Conservation (phyloP, 1,139 yeast species). For the Pichia sp. region DNA sequence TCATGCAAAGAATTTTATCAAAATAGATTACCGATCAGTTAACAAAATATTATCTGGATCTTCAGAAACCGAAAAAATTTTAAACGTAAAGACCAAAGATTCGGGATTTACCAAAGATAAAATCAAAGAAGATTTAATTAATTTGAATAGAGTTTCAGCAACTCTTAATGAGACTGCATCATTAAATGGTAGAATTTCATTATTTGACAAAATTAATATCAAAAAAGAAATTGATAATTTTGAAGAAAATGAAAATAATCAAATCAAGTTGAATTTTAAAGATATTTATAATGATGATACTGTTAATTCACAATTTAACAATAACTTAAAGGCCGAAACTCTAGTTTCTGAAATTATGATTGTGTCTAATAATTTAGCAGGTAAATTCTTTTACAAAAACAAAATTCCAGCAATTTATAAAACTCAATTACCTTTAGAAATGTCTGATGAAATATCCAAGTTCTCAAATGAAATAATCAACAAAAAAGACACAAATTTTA, state of each 20-base stretch:
- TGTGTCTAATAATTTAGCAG: constrained; percentile 60
- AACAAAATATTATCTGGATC: constrained; percentile 33
- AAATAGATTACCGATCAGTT: constrained; percentile 45
- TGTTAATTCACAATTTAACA: neutral
- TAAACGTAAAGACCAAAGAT: constrained; percentile 6
- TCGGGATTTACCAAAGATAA: constrained; percentile 6
- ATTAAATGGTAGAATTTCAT: constrained; percentile 18
- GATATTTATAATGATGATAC: constrained; percentile 15
- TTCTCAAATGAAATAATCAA: constrained; percentile 24
- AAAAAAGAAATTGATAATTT: constrained; percentile 23
- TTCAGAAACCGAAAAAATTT: constrained; percentile 4
- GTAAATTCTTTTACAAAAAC: constrained; percentile 40
- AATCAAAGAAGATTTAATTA: constrained; percentile 31
- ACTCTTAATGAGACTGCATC: constrained; percentile 30
- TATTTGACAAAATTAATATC: constrained; percentile 20
- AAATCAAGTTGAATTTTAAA: constrained; percentile 20
- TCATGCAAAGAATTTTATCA: constrained; percentile 37
- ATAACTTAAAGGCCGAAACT: constrained; percentile 35
- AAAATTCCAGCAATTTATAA: constrained; percentile 55
- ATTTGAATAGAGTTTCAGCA: constrained; percentile 32
- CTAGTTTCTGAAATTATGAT: constrained; percentile 84
- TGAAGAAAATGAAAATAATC: constrained; percentile 18
- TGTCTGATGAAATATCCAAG: constrained; percentile 16
- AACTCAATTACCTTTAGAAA: constrained; percentile 37
- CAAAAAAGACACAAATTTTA: constrained; percentile 23